Evolutionary conservation across 352 stramenopile genomes (phyloP).

Genomic region (Pythium pyrilobum): DNA sequence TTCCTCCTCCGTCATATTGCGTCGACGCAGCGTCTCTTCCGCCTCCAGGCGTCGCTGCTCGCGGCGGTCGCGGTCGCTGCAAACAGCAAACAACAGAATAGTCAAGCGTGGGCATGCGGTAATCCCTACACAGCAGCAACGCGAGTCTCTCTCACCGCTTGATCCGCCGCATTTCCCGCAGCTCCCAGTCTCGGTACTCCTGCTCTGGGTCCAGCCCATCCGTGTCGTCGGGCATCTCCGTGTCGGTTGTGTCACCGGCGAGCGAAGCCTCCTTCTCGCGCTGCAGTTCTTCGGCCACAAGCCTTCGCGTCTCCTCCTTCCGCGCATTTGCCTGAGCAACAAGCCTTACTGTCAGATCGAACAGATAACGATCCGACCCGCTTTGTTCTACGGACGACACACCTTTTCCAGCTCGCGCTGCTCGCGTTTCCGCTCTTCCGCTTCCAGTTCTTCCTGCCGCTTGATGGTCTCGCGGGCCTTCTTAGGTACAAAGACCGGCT

Average conservation of each 20-base stretch:
- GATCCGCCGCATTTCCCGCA: slow-evolving; percentile 91
- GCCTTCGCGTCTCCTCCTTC: slow-evolving; percentile 65
- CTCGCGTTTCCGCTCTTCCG: slow-evolving; percentile 58
- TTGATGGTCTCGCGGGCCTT: slow-evolving; percentile 82
- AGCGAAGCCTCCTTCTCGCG: slow-evolving; percentile 50
- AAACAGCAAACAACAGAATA: background rate
- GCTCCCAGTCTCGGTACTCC: slow-evolving; percentile 92
- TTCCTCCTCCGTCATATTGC: slow-evolving; percentile 97
- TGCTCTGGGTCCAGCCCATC: slow-evolving; percentile 85
- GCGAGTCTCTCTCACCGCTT: too few relatives aligned
- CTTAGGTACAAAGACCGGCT: slow-evolving; percentile 91
- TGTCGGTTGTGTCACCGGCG: slow-evolving; percentile 55
- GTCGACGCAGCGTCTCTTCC: slow-evolving; percentile 80
- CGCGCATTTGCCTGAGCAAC: slow-evolving; percentile 32
- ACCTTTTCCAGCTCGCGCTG: slow-evolving; percentile 52
- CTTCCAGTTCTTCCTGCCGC: slow-evolving; percentile 68
- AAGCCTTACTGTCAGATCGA: too few relatives aligned
- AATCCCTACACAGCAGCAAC: too few relatives aligned
- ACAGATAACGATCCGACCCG: too few relatives aligned
- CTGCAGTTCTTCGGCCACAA: slow-evolving; percentile 71
- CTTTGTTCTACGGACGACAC: background rate
- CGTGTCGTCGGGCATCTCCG: slow-evolving; percentile 88
- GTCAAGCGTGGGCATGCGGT: background rate
- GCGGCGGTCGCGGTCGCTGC: slow-evolving; percentile 79
- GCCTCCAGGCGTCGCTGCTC: slow-evolving; percentile 78